These are phyloP conservation scores for Hypoxylon intermedium DNA, from an alignment of 495 filamentous ascomycete genomes.

Conservation along the genomic window DNA sequence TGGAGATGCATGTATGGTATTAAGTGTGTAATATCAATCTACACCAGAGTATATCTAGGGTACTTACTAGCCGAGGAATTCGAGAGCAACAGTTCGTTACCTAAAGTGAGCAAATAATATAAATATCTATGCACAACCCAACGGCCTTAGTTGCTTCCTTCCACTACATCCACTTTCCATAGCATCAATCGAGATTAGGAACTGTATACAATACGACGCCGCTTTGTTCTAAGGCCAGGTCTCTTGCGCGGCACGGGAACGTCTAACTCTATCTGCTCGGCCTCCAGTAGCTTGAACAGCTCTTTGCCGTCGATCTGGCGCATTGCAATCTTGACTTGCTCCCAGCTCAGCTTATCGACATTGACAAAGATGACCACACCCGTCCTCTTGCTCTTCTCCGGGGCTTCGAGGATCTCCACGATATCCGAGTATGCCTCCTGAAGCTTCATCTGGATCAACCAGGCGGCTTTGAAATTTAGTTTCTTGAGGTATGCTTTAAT, in stretches of 20 bases:
- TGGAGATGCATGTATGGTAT: too few species aligned
- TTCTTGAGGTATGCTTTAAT: conserved; percentile 28
- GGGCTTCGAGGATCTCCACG: background rate
- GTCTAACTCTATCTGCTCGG: background rate
- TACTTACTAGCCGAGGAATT: too few species aligned
- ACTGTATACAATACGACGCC: background rate
- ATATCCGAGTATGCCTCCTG: conserved; percentile 24
- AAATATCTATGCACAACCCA: too few species aligned
- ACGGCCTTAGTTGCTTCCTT: too few species aligned
- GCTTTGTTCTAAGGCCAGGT: background rate
- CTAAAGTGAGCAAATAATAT: too few species aligned
- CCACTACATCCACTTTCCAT: too few species aligned
- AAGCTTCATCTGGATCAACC: conserved; percentile 23
- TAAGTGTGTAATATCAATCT: too few species aligned
- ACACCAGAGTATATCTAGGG: too few species aligned
- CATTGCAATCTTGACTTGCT: conserved; percentile 30
- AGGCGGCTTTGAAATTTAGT: conserved; percentile 19
- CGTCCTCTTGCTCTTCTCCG: conserved; percentile 15
- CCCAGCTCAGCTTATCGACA: conserved; percentile 15
- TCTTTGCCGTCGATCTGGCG: conserved; percentile 16
- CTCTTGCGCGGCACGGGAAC: background rate
- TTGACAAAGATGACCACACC: conserved; percentile 19
- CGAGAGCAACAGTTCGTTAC: too few species aligned
- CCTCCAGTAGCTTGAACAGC: conserved; percentile 23
- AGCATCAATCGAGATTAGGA: background rate